Base-by-base conservation (phyloP, 106 monocot species). In the Xerophyta viscosa region DNA sequence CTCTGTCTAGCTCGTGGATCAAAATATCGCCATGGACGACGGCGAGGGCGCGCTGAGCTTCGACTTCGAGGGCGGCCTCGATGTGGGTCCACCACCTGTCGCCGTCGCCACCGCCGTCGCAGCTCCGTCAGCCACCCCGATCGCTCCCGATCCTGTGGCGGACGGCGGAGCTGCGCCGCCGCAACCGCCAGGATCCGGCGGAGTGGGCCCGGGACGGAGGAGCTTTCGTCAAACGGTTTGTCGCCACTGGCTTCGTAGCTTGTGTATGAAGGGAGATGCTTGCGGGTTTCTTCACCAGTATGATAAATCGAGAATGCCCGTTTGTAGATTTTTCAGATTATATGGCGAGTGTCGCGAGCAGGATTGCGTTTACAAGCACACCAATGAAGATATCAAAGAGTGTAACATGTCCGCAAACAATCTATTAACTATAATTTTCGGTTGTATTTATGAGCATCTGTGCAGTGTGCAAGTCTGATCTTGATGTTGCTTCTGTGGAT, bases 361-460 rank as follows among this genome's bases (percentile, higher is more conserved):
- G 76, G 96, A 98, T 37, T 98, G 96, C 53, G 82, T 86, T 1
- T 98, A 98, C 68, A 98, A 98, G 85, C 96, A 98, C 53, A 88
- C 96, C 46, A 82, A 79, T 48, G 96, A 98, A 41, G 96, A 98
- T 47, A 82, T 85, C 70, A 98, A 98, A 66, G 96, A 98, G 82
- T 98, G 96, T 68, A 98, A 98, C 50, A 98, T 98, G 96, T 98
- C 10, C n/a, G n/a, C n/a, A n/a, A n/a, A n/a, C n/a, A n/a, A n/a
- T n/a, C n/a, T n/a, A n/a, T n/a, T n/a, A n/a, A n/a, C n/a, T n/a
- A n/a, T n/a, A n/a, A n/a, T n/a, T n/a, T n/a, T n/a, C n/a, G n/a
- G n/a, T n/a, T n/a, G n/a, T n/a, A n/a, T n/a, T n/a, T n/a, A n/a
- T n/a, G n/a, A n/a, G n/a, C n/a, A n/a, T n/a, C n/a, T n/a, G n/a